These are phyloP conservation scores for Talaromyces wortmannii DNA, from an alignment of 495 filamentous ascomycete species.

Conservation along the genomic window DNA sequence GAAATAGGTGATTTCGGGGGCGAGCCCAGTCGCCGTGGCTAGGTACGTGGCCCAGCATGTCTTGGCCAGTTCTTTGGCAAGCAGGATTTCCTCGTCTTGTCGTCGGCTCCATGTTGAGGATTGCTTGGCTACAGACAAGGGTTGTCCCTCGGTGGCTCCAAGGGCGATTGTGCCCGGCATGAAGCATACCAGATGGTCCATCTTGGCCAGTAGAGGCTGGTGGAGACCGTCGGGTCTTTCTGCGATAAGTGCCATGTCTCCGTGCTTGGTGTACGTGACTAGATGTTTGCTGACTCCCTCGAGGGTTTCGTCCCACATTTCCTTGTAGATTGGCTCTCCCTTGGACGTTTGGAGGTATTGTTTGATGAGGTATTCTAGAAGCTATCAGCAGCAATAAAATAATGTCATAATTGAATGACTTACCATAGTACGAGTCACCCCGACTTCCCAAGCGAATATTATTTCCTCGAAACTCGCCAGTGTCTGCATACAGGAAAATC, in stretches of 20 bases:
- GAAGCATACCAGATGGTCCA: slow-evolving; percentile 98
- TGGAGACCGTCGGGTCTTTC: slow-evolving; percentile 75
- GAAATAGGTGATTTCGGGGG: slow-evolving; percentile 89
- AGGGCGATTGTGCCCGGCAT: slow-evolving; percentile 94
- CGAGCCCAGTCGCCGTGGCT: slow-evolving; percentile 78
- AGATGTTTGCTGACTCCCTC: slow-evolving; percentile 85
- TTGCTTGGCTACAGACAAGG: slow-evolving; percentile 66
- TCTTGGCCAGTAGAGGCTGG: slow-evolving; percentile 66
- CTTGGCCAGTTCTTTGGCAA: slow-evolving; percentile 85
- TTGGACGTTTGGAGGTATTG: slow-evolving; percentile 90
- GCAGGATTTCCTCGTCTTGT: slow-evolving; percentile 77
- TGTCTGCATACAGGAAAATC: slow-evolving; percentile 79
- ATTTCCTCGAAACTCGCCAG: slow-evolving; percentile 67
- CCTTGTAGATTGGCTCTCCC: slow-evolving; percentile 77
- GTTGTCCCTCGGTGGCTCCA: slow-evolving; percentile 71
- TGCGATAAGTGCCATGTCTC: slow-evolving; percentile 75
- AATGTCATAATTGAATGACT: slow-evolving; percentile 1
- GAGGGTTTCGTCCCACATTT: slow-evolving; percentile 88
- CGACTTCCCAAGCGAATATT: slow-evolving; percentile 90
- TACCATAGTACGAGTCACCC: slow-evolving; percentile 92
- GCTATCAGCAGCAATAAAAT: slow-evolving; percentile 3
- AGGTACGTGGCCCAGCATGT: slow-evolving; percentile 98
- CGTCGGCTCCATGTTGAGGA: slow-evolving; percentile 62
- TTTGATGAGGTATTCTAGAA: slow-evolving; percentile 84
- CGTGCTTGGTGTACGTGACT: slow-evolving; percentile 75